A percentile compares a stretch with the other conserved stretches of the same genome.
These are phyloP conservation scores for Tolypocladium amazonense DNA, from an alignment of 2,329 filamentous ascomycete genomes.

Conservation along the genomic window DNA sequence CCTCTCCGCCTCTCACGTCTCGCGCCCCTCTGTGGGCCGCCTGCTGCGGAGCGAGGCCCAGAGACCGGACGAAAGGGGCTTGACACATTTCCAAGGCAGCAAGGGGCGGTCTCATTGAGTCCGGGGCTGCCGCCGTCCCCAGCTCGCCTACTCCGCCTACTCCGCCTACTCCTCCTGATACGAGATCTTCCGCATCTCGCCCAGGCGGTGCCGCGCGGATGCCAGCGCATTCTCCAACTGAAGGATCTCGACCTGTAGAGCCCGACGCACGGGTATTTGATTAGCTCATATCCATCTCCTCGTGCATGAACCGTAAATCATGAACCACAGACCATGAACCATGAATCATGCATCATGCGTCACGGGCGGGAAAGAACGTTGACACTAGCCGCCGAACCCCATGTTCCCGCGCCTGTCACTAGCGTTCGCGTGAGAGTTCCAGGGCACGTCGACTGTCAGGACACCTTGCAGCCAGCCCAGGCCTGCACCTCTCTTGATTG, in stretches of 20 bases:
- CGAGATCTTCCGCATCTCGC: constrained; percentile 97
- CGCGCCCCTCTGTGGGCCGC: neutral
- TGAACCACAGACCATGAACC: neutral
- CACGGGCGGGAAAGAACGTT: neutral
- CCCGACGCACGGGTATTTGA: constrained; percentile 2
- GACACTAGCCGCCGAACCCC: neutral
- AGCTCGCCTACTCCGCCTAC: constrained; percentile 49
- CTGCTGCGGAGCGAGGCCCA: neutral
- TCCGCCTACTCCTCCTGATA: constrained; percentile 70
- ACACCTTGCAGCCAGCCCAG: neutral
- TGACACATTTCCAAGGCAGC: neutral
- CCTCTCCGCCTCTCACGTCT: neutral
- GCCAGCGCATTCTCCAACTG: constrained; percentile 83
- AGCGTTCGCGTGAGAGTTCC: neutral
- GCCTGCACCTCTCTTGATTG: neutral
- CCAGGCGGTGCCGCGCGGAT: constrained; percentile 69
- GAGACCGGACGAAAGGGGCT: neutral
- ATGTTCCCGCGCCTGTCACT: neutral
- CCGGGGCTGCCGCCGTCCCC: neutral
- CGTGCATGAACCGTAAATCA: neutral
- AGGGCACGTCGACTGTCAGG: neutral
- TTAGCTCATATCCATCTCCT: neutral
- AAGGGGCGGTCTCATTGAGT: neutral
- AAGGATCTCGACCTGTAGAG: constrained; percentile 77
- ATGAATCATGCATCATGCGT: neutral